A percentile compares a stretch with the other conserved stretches of the same genome.
These are phyloP conservation scores for Lodderomyces metapsilosis DNA, from an alignment of 1,139 yeast species.

Conservation along the genomic window DNA sequence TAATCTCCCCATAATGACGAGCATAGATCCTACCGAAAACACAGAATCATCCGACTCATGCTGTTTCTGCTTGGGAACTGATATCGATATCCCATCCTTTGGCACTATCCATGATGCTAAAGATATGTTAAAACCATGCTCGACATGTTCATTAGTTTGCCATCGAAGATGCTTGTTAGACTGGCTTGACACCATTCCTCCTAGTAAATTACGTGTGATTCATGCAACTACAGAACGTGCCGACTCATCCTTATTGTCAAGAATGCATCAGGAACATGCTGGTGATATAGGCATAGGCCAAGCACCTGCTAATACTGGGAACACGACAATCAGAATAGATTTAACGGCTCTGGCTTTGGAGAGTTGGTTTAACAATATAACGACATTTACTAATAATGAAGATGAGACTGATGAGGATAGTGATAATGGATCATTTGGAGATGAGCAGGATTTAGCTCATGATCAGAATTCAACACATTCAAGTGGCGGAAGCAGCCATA, in stretches of 20 bases:
- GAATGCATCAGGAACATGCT: constrained; percentile 4
- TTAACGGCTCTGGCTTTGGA: constrained; percentile 19
- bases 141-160: constrained; percentile 36
- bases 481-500: not conserved
- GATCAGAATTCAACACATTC: not conserved
- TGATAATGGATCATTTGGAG: not conserved
- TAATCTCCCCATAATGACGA: not conserved
- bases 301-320: constrained; percentile 9
- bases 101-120: constrained; percentile 38
- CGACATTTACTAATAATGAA: constrained; percentile 2
- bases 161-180: constrained; percentile 44
- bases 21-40: not conserved
- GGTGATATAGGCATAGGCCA: constrained; percentile 17
- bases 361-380: constrained; percentile 18
- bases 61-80: constrained; percentile 43
- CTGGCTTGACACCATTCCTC: constrained; percentile 42
- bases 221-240: constrained; percentile 14
- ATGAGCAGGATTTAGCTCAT: constrained; percentile 2
- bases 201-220: constrained; percentile 28
- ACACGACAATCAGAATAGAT: constrained; percentile 17
- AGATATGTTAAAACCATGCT: constrained; percentile 41
- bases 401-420: not conserved
- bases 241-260: constrained; percentile 2
- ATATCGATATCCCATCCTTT: constrained; percentile 42
- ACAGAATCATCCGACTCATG: constrained; percentile 20